Conservation (phyloP, 2,329 filamentous ascomycete species). For the Cytospora leucostoma region DNA sequence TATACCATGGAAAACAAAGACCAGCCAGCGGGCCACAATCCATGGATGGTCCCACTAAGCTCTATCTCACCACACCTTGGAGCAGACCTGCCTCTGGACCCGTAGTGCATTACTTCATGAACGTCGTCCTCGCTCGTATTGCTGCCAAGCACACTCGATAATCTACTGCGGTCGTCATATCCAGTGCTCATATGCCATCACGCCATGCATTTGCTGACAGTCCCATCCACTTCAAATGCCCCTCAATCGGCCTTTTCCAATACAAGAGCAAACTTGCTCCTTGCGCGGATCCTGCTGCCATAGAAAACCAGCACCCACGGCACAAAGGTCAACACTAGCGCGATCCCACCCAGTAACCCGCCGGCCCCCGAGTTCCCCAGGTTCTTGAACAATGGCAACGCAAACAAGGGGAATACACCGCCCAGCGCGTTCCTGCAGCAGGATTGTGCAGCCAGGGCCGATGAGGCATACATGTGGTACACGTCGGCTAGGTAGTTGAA, state of each 20-base stretch:
- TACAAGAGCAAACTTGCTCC: conserved; percentile 74
- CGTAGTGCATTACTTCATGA: not conserved
- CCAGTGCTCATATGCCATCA: not conserved
- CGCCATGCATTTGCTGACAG: not conserved
- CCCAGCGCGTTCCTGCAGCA: conserved; percentile 85
- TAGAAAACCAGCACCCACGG: conserved; percentile 84
- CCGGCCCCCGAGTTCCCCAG: conserved; percentile 72
- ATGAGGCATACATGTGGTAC: conserved; percentile 82
- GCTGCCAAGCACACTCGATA: not conserved
- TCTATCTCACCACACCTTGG: not conserved
- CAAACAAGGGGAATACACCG: conserved; percentile 78
- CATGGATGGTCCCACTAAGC: not conserved
- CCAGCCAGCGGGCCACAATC: not conserved
- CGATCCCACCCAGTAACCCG: conserved; percentile 74
- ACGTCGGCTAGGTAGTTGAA: conserved; percentile 94
- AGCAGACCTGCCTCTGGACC: not conserved
- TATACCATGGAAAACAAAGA: not conserved
- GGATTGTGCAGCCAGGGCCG: conserved; percentile 81
- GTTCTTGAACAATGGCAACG: conserved; percentile 69
- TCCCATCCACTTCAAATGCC: not conserved
- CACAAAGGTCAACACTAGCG: conserved; percentile 69
- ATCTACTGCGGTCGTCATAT: not conserved
- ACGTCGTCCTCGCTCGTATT: not conserved
- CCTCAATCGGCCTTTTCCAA: conserved; percentile 27
- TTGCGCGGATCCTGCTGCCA: conserved; percentile 72